Evolutionary conservation across 495 filamentous ascomycete genomes (phyloP).

Genomic region (Sordaria brevicollis): DNA sequence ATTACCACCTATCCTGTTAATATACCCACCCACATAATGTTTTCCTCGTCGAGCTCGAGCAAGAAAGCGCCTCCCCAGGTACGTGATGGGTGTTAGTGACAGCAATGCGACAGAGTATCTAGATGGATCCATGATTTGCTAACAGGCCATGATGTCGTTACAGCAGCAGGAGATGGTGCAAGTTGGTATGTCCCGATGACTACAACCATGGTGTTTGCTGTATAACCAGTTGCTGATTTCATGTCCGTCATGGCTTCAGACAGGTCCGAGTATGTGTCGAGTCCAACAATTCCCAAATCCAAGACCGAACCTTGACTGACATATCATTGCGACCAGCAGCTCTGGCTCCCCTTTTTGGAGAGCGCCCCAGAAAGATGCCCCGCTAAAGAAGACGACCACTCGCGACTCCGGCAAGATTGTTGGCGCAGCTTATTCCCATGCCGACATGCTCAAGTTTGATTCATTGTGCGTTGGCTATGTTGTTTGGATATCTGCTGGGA

Average conservation of each 20-base stretch:
- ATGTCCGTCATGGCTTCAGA: conserved; percentile 31
- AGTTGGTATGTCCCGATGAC: conserved; percentile 61
- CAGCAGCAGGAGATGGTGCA: conserved; percentile 88
- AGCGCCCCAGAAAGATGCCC: conserved; percentile 40
- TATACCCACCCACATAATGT: conserved; percentile 30
- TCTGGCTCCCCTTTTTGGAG: conserved; percentile 88
- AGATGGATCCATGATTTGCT: conserved; percentile 7
- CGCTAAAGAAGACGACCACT: conserved; percentile 42
- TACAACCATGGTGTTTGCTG: conserved; percentile 8
- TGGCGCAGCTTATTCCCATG: conserved; percentile 92
- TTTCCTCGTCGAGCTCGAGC: conserved; percentile 44
- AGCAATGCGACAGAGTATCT: background rate
- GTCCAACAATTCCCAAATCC: background rate
- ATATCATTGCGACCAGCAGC: conserved; percentile 32
- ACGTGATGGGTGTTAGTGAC: conserved; percentile 21
- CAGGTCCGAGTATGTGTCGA: conserved; percentile 47
- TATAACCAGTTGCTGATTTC: conserved; percentile 12
- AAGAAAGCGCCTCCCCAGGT: conserved; percentile 72
- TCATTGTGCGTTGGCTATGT: conserved; percentile 41
- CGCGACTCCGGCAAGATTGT: conserved; percentile 72
- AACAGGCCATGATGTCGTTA: conserved; percentile 18
- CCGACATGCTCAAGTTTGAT: conserved; percentile 84
- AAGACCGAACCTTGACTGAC: background rate
- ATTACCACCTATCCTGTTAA: background rate
- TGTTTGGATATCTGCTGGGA: too few species aligned